phyloP scores from a whole-genome alignment of 805 yeast genomes.

The Lipomyces anomalus region DNA sequence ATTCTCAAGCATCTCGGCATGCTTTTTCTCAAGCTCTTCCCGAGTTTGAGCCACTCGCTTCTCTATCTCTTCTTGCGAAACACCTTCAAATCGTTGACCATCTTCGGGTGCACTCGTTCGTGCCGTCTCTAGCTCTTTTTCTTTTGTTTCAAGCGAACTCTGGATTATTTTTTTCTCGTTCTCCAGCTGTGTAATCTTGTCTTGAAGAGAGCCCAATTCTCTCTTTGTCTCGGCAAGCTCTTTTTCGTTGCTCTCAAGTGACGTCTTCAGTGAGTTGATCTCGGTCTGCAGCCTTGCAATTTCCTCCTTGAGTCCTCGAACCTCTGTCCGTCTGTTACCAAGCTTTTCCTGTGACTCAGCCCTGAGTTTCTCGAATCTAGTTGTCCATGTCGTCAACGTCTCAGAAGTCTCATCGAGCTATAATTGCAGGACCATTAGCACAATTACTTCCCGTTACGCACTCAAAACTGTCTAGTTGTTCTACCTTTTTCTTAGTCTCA shows the following conservation, averaged over 20 bases:
- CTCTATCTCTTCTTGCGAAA: conserved; percentile 30
- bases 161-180: conserved; percentile 18
- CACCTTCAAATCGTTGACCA: conserved; percentile 8
- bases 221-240: conserved; percentile 22
- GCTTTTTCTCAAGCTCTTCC: conserved; percentile 26
- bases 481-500: conserved; percentile 3
- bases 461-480: too few species aligned
- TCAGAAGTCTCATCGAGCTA: conserved; percentile 14
- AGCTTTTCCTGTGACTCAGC: conserved; percentile 29
- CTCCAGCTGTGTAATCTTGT: conserved; percentile 9
- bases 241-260: conserved; percentile 22
- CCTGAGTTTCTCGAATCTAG: conserved; percentile 17
- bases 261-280: conserved; percentile 14
- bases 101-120: not conserved
- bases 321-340: conserved; percentile 6
- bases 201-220: conserved; percentile 25
- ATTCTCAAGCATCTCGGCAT: conserved; percentile 28
- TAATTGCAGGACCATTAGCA: too few species aligned
- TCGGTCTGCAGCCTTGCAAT: conserved; percentile 8
- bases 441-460: too few species aligned
- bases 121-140: conserved; percentile 14
- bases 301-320: conserved; percentile 20
- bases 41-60: conserved; percentile 23
- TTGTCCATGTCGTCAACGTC: not conserved
- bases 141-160: conserved; percentile 9